These are phyloP conservation scores for Coffea eugenioides DNA, from an alignment of 257 asterid genomes.

Conservation along the genomic window DNA sequence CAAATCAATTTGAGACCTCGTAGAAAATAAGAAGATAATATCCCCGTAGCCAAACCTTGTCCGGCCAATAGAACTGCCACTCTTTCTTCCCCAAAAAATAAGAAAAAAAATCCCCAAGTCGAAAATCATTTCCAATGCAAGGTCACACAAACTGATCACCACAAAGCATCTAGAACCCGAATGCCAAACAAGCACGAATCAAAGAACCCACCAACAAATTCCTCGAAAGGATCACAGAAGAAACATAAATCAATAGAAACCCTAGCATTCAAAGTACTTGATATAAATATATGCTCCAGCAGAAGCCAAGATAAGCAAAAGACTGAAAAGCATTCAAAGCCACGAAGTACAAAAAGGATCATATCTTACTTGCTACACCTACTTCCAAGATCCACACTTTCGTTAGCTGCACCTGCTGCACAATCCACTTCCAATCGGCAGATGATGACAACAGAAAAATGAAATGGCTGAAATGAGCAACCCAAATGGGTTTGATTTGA, in stretches of 20 bases:
- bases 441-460: no score
- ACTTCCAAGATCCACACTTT: no score
- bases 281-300: no score
- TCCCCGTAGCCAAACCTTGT: neutral
- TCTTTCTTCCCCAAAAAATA: neutral
- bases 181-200: conserved; percentile 11
- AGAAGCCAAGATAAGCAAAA: no score
- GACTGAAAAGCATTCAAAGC: no score
- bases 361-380: no score
- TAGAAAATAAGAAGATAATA: neutral
- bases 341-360: no score
- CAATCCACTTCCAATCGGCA: no score
- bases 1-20: neutral
- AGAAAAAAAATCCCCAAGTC: neutral
- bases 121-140: neutral
- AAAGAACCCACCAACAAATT: neutral
- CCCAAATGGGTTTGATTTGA: no score
- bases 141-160: conserved; percentile 29
- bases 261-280: no score
- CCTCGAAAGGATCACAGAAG: neutral
- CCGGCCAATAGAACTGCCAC: neutral
- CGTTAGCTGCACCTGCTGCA: no score
- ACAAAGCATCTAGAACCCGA: conserved; percentile 10
- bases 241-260: neutral
- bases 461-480: no score